Base-by-base conservation (phyloP, 352 stramenopile genomes). In the Phytopythium aichiense region DNA sequence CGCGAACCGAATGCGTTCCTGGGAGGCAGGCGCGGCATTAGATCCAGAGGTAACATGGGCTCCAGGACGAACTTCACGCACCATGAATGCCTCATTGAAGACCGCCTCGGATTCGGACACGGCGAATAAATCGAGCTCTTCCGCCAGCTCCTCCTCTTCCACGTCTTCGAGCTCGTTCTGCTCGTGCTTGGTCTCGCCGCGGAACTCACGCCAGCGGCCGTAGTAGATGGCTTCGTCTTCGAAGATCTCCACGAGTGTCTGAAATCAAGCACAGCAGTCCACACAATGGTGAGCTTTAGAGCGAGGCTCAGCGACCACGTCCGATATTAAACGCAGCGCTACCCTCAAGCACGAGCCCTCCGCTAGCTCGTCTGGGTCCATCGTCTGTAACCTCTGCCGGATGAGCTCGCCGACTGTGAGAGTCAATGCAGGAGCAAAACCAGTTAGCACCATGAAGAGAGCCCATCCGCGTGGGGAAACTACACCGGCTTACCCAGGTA, bases 71-170 rank as follows among this genome's bases (percentile, higher is more conserved):
- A 20, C 22, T 23, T 18, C n/a, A 57, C 74, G 48, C 63, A 87
- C 79, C 58, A 93, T 61, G 56, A 93, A 91, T 13, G 74, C 63
- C 18, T 88, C 74, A 61, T 90, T 91, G 63, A 93, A 91, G 35
- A 90, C 79, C 2, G 76, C 69, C n/a, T 93, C 77, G 3, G 76
- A 73, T 63, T 95, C 85, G 4, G 84, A 89, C 28, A 93, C 74
- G 25, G 86, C 86, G 61, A 93, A 92, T 38, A 93, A 66, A 51
- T 95, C 84, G n/a, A 95, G 71, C 50, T 95, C 86, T 15, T 95
- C 86, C 7, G 84, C 86, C 5, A 93, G 72, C 33, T 93, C 79
- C 35, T 95, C 86, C 60, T 92, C 82, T 23, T 93, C 82, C 1
- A 92, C 79, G 46, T 84, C 81, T 51, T 93, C 86, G n/a, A 89